phyloP scores from a whole-genome alignment of 345 rosid genomes.

The Eutrema japonicum region DNA sequence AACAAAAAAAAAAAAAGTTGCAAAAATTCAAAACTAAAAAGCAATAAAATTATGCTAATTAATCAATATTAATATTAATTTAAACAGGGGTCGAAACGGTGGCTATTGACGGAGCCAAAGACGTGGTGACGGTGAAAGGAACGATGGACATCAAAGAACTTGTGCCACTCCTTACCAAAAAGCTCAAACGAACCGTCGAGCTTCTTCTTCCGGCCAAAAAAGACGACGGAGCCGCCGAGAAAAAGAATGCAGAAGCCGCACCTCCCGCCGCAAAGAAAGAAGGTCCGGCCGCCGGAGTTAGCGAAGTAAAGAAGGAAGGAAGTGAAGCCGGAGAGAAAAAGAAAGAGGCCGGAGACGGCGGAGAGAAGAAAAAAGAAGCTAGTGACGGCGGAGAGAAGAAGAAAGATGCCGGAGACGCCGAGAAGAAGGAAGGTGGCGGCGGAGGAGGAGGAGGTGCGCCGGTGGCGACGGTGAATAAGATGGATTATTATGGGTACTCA shows the following conservation, averaged over 20 bases:
- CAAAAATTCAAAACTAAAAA: not conserved
- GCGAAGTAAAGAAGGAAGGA: constrained; percentile 49
- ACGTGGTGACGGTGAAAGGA: constrained; percentile 74
- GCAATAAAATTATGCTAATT: constrained; percentile 13
- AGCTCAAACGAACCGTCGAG: constrained; percentile 68
- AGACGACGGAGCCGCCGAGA: constrained; percentile 49
- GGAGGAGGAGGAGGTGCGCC: constrained; percentile 40
- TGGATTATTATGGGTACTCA: constrained; percentile 53
- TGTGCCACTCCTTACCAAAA: constrained; percentile 54
- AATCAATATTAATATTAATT: not conserved
- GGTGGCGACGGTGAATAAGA: constrained; percentile 48
- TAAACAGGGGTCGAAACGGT: constrained; percentile 67
- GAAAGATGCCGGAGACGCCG: constrained; percentile 41
- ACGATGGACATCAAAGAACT: constrained; percentile 70
- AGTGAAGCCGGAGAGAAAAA: constrained; percentile 45
- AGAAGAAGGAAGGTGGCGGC: constrained; percentile 37
- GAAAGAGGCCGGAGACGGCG: constrained; percentile 53
- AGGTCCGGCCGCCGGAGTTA: constrained; percentile 7
- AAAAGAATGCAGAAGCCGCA: constrained; percentile 17
- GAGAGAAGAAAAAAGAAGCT: constrained; percentile 33
- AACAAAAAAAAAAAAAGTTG: too few relatives aligned
- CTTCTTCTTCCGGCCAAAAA: constrained; percentile 60
- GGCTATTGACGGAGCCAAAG: constrained; percentile 61
- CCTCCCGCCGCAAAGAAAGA: constrained; percentile 48
- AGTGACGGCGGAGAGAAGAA: constrained; percentile 46